A percentile compares a stretch with the other conserved stretches of the same genome.
Conservation (phyloP, 306 rosid species). For the Quercus suber region DNA sequence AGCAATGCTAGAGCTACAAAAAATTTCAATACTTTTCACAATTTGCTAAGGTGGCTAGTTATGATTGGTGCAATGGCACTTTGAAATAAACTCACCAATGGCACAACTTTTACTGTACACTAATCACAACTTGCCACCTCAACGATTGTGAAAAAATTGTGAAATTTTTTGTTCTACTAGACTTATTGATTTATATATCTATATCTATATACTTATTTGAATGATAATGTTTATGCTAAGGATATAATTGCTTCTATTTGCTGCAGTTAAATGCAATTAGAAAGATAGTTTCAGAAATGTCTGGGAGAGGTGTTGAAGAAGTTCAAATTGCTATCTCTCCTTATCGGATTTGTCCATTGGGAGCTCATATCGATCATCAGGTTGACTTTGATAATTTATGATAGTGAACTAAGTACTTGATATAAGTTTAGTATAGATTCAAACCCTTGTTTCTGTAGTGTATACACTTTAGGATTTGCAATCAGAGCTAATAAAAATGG, state of each 20-base stretch:
- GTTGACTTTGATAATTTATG: slow-evolving; percentile 32
- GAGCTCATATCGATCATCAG: slow-evolving; percentile 99
- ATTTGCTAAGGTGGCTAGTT: no score
- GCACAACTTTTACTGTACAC: no score
- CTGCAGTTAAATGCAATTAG: slow-evolving; percentile 61
- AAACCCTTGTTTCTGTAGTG: neutral
- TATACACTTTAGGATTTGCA: neutral
- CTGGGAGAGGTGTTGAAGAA: slow-evolving; percentile 42
- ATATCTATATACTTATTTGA: neutral
- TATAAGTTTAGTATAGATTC: neutral
- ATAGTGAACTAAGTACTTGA: neutral
- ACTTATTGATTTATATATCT: no score
- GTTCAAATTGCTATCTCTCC: slow-evolving; percentile 85
- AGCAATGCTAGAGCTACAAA: no score
- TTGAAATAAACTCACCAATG: no score
- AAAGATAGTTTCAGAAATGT: slow-evolving; percentile 55
- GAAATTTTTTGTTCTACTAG: no score
- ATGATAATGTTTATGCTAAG: neutral
- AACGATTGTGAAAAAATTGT: no score
- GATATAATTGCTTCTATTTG: slow-evolving; percentile 5
- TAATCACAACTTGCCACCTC: no score
- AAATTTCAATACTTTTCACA: no score
- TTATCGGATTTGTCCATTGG: slow-evolving; percentile 93
- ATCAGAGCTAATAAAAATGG: neutral
- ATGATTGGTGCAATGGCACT: no score